Conservation (phyloP, 331 rosid species). For the Prunus yedoensis region DNA sequence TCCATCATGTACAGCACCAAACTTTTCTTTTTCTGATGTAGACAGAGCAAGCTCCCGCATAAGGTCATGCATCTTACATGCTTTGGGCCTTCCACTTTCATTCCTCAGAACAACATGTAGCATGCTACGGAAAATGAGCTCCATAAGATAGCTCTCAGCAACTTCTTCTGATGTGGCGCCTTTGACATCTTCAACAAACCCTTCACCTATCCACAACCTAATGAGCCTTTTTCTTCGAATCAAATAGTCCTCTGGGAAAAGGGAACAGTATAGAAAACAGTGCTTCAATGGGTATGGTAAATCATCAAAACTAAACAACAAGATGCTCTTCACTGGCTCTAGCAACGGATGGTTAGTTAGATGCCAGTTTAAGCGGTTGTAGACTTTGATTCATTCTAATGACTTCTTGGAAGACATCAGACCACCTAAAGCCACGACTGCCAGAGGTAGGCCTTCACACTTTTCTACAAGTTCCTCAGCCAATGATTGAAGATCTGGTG, state of each 20-base stretch:
- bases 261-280: not conserved
- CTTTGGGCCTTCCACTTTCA: not conserved
- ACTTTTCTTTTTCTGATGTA: not conserved
- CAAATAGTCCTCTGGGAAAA: too few relatives aligned
- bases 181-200: too few relatives aligned
- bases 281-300: slow-evolving; percentile 1
- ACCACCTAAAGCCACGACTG: slow-evolving; percentile 8
- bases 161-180: too few relatives aligned
- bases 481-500: not conserved
- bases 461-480: not conserved
- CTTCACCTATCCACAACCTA: too few relatives aligned
- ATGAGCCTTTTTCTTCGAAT: too few relatives aligned
- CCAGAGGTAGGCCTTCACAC: slow-evolving; percentile 22
- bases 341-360: not conserved
- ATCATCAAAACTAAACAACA: slow-evolving; percentile 10
- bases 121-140: slow-evolving; percentile 15
- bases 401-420: slow-evolving; percentile 1
- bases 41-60: slow-evolving; percentile 10
- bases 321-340: not conserved
- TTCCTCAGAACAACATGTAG: not conserved
- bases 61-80: slow-evolving; percentile 17
- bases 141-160: too few relatives aligned
- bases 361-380: slow-evolving; percentile 1
- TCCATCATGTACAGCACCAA: not conserved
- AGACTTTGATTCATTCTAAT: not conserved